Conservation (phyloP, 2,329 filamentous ascomycete genomes). For the Diaporthe velutina region DNA sequence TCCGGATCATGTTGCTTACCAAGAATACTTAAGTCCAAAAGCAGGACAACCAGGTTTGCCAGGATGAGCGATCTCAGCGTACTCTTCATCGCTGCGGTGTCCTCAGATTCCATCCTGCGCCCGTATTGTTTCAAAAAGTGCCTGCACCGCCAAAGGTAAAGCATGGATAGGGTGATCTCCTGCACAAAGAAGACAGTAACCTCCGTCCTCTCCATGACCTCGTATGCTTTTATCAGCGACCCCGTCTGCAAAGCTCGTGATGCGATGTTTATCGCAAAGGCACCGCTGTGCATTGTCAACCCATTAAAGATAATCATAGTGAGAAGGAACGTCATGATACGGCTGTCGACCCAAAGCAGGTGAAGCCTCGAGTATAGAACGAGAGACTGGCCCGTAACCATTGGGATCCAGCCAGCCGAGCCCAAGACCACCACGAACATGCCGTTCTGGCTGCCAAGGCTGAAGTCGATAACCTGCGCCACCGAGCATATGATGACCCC, state of each 20-base stretch:
- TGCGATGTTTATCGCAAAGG: slow-evolving; percentile 59
- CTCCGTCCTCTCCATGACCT: slow-evolving; percentile 50
- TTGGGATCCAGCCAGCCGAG: slow-evolving; percentile 61
- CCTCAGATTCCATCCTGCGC: slow-evolving; percentile 52
- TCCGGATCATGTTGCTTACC: not conserved
- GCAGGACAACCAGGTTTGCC: slow-evolving; percentile 57
- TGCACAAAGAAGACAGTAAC: slow-evolving; percentile 59
- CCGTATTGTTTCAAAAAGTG: slow-evolving; percentile 55
- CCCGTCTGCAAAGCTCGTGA: slow-evolving; percentile 39
- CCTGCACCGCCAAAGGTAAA: slow-evolving; percentile 67
- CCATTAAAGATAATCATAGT: slow-evolving; percentile 68
- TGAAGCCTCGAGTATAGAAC: slow-evolving; percentile 73
- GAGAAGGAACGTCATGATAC: slow-evolving; percentile 61
- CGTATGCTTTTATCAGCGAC: slow-evolving; percentile 42
- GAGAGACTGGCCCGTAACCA: slow-evolving; percentile 69
- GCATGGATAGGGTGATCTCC: slow-evolving; percentile 58
- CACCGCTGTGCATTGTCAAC: slow-evolving; percentile 66
- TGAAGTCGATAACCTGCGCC: slow-evolving; percentile 32
- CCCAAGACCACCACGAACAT: slow-evolving; percentile 16
- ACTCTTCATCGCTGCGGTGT: slow-evolving; percentile 13
- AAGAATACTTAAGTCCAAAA: slow-evolving; percentile 56
- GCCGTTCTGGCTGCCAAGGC: not conserved
- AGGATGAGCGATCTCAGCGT: slow-evolving; percentile 49
- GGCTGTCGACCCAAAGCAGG: slow-evolving; percentile 64
- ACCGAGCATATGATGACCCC: slow-evolving; percentile 25